Evolutionary conservation across 2,329 filamentous ascomycete species (phyloP).

Genomic region (Penicillium sp.): DNA sequence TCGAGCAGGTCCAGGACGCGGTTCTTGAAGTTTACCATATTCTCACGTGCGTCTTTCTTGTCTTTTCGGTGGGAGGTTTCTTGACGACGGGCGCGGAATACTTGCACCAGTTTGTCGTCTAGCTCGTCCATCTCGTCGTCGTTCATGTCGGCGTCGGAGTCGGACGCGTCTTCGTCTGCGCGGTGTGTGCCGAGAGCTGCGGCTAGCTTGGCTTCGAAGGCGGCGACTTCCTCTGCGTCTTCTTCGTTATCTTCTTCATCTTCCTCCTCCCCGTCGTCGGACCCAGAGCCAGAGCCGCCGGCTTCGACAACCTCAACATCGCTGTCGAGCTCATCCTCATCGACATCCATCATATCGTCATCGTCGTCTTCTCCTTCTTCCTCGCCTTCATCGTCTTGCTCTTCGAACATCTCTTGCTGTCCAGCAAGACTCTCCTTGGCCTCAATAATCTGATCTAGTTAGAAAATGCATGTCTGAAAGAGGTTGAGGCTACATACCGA

Average conservation of each 20-base stretch:
- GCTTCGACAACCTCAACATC: slow-evolving; percentile 37
- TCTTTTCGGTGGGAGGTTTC: slow-evolving; percentile 66
- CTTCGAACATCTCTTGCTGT: slow-evolving; percentile 76
- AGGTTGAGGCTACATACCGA: slow-evolving; percentile 26
- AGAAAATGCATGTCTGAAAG: slow-evolving; percentile 6
- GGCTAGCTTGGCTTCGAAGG: slow-evolving; percentile 67
- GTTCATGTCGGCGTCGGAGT: slow-evolving; percentile 80
- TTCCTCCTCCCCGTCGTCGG: slow-evolving; percentile 41
- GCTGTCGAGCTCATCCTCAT: slow-evolving; percentile 30
- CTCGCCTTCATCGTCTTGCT: slow-evolving; percentile 47
- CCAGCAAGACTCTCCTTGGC: slow-evolving; percentile 74
- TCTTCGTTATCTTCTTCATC: slow-evolving; percentile 40
- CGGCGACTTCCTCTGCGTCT: slow-evolving; percentile 46
- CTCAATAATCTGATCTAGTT: slow-evolving; percentile 59
- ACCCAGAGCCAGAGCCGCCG: slow-evolving; percentile 35
- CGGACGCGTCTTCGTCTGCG: slow-evolving; percentile 50
- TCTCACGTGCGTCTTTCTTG: slow-evolving; percentile 77
- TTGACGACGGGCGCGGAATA: slow-evolving; percentile 71
- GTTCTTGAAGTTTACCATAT: slow-evolving; percentile 88
- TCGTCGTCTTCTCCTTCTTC: slow-evolving; percentile 22
- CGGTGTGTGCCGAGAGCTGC: slow-evolving; percentile 65
- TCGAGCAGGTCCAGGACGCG: slow-evolving; percentile 79
- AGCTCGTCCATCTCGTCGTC: slow-evolving; percentile 91
- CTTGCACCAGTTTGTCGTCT: slow-evolving; percentile 71
- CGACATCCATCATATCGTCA: slow-evolving; percentile 45